These are phyloP conservation scores for Solanum hybrid DNA, from an alignment of 305 asterid species.

Conservation along the genomic window DNA sequence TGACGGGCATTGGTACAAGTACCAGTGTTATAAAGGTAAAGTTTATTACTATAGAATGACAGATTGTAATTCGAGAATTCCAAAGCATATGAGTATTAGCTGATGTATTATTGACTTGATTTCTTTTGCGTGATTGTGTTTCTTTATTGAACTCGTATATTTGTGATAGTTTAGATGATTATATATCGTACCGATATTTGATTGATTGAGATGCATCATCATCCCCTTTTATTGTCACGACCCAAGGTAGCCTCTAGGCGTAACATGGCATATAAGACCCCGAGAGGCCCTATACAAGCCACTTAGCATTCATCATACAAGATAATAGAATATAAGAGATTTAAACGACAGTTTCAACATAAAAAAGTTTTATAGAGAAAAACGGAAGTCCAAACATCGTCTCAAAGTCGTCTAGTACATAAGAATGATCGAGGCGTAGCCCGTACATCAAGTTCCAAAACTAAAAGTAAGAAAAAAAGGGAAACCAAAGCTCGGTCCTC, in stretches of 20 bases:
- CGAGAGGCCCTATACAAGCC: background rate
- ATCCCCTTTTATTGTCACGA: background rate
- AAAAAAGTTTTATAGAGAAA: background rate
- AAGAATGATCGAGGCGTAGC: background rate
- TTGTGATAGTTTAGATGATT: too few species aligned
- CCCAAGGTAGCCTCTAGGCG: background rate
- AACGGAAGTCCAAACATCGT: background rate
- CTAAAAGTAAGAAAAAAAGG: background rate
- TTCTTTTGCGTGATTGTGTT: too few species aligned
- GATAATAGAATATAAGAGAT: background rate
- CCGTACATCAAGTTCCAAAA: background rate
- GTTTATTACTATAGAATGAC: too few species aligned
- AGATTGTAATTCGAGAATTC: too few species aligned
- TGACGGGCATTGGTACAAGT: too few species aligned
- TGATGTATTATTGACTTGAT: too few species aligned
- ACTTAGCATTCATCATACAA: background rate
- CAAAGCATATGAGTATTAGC: too few species aligned
- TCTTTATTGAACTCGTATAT: too few species aligned
- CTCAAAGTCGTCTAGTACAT: background rate
- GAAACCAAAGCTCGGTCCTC: background rate
- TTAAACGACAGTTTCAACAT: background rate
- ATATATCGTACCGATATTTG: too few species aligned
- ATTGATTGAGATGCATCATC: too few species aligned
- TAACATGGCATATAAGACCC: background rate
- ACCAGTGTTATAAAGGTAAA: too few species aligned